Evolutionary conservation across 805 yeast species (phyloP).

Genomic region (Pichia kluyveri): DNA sequence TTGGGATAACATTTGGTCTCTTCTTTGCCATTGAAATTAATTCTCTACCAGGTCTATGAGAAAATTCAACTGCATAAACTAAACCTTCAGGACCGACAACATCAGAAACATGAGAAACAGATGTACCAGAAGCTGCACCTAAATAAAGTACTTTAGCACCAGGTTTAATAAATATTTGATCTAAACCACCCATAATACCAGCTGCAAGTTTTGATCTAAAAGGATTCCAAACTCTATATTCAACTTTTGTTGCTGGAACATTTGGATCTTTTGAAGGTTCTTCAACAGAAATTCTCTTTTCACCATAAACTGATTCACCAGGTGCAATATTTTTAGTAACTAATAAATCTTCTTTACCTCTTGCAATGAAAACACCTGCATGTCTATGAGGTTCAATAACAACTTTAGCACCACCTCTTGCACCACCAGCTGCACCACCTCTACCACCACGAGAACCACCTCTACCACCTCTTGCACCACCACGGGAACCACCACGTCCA

Average conservation of each 20-base stretch:
- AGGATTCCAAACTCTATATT: constrained; percentile 99
- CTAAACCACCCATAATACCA: constrained; percentile 99
- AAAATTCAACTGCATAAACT: constrained; percentile 98
- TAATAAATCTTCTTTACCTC: constrained; percentile 98
- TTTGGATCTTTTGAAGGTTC: constrained; percentile 86
- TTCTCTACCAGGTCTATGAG: constrained; percentile 99
- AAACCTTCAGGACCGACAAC: constrained; percentile 98
- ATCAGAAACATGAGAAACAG: constrained; percentile 97
- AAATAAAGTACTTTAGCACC: constrained; percentile 95
- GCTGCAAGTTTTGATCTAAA: constrained; percentile 99
- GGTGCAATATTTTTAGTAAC: constrained; percentile 97
- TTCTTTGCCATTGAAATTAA: constrained; percentile 99
- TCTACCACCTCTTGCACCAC: constrained; percentile 45
- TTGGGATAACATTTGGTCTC: constrained; percentile 98
- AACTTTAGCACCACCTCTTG: constrained; percentile 89
- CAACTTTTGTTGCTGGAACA: constrained; percentile 86
- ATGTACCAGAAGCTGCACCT: constrained; percentile 99
- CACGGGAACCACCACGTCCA: constrained; percentile 41
- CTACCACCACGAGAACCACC: constrained; percentile 55
- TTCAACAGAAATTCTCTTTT: constrained; percentile 89
- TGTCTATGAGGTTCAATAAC: constrained; percentile 98
- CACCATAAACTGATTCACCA: constrained; percentile 98
- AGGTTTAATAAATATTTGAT: constrained; percentile 94
- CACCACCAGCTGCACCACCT: constrained; percentile 67
- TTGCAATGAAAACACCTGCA: constrained; percentile 97